phyloP scores from a whole-genome alignment of 352 stramenopile genomes.

The Globisporangium canariense region DNA sequence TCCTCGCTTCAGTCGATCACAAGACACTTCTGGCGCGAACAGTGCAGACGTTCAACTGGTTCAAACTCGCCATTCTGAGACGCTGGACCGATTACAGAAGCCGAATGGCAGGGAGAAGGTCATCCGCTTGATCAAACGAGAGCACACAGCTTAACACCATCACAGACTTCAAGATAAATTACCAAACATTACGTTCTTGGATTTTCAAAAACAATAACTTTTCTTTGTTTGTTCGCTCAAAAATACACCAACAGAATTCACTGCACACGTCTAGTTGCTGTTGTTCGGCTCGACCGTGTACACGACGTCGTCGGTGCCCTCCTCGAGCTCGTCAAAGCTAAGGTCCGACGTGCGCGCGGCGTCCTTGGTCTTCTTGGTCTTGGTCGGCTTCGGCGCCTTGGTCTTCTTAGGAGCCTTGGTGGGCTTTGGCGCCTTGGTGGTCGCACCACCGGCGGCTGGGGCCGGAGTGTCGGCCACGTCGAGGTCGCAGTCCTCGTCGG shows the following conservation, averaged over 20 bases:
- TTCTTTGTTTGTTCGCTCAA: neutral
- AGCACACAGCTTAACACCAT: no score
- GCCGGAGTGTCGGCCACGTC: neutral
- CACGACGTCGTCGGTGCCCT: neutral
- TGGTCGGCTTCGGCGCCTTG: neutral
- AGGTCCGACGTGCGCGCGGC: constrained; percentile 13
- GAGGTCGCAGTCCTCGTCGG: neutral
- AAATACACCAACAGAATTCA: neutral
- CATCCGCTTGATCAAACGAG: no score
- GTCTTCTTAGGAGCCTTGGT: neutral
- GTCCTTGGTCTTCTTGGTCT: constrained; percentile 7
- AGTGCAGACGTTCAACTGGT: no score
- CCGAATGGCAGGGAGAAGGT: no score
- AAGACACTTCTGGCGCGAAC: no score
- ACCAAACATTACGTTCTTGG: no score
- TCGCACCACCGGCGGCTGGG: neutral
- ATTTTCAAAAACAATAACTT: no score
- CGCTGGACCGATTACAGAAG: no score
- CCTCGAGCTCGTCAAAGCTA: constrained; percentile 11
- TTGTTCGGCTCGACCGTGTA: neutral
- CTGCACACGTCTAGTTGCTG: neutral
- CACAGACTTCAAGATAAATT: no score
- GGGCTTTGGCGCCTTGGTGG: neutral
- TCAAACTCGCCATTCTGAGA: no score
- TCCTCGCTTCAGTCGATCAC: no score